These are phyloP conservation scores for Calonectria hongkongensis DNA, from an alignment of 2,329 filamentous ascomycete species.

Conservation along the genomic window DNA sequence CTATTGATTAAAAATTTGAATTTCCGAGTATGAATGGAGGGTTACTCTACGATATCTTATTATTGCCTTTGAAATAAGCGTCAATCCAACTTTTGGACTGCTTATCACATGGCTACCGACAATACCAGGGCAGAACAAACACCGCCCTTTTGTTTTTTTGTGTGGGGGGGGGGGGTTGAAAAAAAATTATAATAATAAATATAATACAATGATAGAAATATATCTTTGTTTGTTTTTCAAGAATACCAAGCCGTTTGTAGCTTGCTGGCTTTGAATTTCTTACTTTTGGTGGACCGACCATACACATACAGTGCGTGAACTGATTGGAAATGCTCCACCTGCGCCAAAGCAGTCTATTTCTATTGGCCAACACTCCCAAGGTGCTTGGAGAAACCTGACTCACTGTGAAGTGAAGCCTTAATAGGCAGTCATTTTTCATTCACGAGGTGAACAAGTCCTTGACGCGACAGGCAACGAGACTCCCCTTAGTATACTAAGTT, in stretches of 20 bases:
- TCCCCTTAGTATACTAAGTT: neutral
- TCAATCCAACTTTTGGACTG: neutral
- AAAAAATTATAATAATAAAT: too few relatives aligned
- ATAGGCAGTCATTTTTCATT: neutral
- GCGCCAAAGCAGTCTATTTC: neutral
- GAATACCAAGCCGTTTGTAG: neutral
- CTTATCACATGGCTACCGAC: too few relatives aligned
- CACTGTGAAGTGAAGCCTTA: conserved; percentile 9
- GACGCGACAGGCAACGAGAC: neutral
- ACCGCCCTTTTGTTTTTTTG: too few relatives aligned
- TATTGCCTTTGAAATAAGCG: neutral
- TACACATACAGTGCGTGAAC: neutral
- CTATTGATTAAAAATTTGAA: neutral
- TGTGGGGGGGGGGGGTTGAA: too few relatives aligned
- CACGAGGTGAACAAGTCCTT: too few relatives aligned
- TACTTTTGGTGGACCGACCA: neutral
- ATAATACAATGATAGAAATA: too few relatives aligned
- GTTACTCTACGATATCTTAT: too few relatives aligned
- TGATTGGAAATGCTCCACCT: neutral
- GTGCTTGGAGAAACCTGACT: neutral
- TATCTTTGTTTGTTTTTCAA: too few relatives aligned
- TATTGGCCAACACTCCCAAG: neutral
- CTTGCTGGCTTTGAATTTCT: neutral
- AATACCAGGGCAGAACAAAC: too few relatives aligned
- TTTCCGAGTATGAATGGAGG: neutral